A percentile compares a stretch with the other conserved stretches of the same genome.
Evolutionary conservation across 2,329 filamentous ascomycete species (phyloP).

Genomic region (Verticillium albo-atrum): DNA sequence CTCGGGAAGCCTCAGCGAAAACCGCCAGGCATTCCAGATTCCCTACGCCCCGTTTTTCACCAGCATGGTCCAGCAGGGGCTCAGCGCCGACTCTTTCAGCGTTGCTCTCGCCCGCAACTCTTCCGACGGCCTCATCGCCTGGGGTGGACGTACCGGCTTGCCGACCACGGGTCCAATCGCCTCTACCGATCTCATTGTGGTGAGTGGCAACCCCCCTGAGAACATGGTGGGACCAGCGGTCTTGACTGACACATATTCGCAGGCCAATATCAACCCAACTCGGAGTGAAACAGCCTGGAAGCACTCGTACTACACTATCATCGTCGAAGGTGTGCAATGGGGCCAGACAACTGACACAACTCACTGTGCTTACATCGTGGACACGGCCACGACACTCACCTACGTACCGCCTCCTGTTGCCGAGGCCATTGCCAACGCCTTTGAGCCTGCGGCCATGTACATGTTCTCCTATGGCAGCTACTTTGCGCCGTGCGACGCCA

Average conservation of each 20-base stretch:
- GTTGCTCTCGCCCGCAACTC: constrained; percentile 43
- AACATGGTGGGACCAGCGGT: background rate
- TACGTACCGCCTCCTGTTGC: constrained; percentile 46
- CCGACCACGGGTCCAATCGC: constrained; percentile 29
- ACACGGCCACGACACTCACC: constrained; percentile 47
- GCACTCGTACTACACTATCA: constrained; percentile 49
- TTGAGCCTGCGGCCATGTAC: constrained; percentile 41
- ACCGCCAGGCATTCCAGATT: constrained; percentile 30
- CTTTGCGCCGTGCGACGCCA: constrained; percentile 43
- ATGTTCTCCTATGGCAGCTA: constrained; percentile 42
- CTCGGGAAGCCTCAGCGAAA: constrained; percentile 31
- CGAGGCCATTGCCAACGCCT: constrained; percentile 40
- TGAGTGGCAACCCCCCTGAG: constrained; percentile 20
- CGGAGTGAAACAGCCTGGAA: constrained; percentile 33
- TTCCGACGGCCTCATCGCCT: constrained; percentile 38
- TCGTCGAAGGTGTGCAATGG: constrained; percentile 43
- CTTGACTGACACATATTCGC: background rate
- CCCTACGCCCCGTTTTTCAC: constrained; percentile 45
- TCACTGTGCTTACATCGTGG: constrained; percentile 45
- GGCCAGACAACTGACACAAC: constrained; percentile 34
- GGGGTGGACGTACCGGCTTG: constrained; percentile 34
- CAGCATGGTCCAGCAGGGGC: constrained; percentile 40
- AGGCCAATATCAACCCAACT: constrained; percentile 39
- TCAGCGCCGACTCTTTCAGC: constrained; percentile 40
- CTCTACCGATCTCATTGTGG: constrained; percentile 39